Base-by-base conservation (phyloP, 352 stramenopile species). In the Phytopythium chamaehyphon region DNA sequence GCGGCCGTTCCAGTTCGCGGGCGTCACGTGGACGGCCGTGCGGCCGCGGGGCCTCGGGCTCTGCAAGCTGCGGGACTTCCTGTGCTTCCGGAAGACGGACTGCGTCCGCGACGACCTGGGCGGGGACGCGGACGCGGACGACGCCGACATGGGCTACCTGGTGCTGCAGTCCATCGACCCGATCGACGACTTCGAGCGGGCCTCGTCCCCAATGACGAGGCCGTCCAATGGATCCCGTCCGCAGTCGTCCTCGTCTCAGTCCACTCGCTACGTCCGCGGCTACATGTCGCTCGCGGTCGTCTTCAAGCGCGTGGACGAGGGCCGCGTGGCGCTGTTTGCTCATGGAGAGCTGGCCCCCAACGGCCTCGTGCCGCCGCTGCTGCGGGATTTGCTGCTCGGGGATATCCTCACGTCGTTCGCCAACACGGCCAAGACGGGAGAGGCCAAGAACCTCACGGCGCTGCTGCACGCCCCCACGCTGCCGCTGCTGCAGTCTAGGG, bases 51-150 rank as follows among this genome's bases (percentile, higher is more conserved):
- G 73, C 0, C 61, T 83, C 10, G 76, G 73, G 18, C 55, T 91
- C 11, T 87, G 77, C 58, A 70, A 76, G 55, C 73, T 80, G 44
- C 61, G 81, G 3, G 81, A 91, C 57, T 83, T 91, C 42, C 52
- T 89, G 28, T 87, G 77, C 49, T 91, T 88, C 54, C 87, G 87
- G 63, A 88, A 90, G 65, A 88, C 86, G 76, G 74, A 84, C 39
- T 33, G 57, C 11, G 57, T 79, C 36, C 78, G 66, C 40, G 67
- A 85, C 49, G 76, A 87, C 35, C 45, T 76, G 6, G 73, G n/a
- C n/a, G n/a, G n/a, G n/a, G n/a, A n/a, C n/a, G n/a, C n/a, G n/a
- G n/a, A n/a, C n/a, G n/a, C n/a, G n/a, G n/a, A n/a, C n/a, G n/a
- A 76, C n/a, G 69, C 86, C 40, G 77, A 89, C 14, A 55, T 89